Evolutionary conservation across 495 filamentous ascomycete species (phyloP), one percentile per base, ranked within the genome.

Genomic region (Aspergillus panamensis): DNA sequence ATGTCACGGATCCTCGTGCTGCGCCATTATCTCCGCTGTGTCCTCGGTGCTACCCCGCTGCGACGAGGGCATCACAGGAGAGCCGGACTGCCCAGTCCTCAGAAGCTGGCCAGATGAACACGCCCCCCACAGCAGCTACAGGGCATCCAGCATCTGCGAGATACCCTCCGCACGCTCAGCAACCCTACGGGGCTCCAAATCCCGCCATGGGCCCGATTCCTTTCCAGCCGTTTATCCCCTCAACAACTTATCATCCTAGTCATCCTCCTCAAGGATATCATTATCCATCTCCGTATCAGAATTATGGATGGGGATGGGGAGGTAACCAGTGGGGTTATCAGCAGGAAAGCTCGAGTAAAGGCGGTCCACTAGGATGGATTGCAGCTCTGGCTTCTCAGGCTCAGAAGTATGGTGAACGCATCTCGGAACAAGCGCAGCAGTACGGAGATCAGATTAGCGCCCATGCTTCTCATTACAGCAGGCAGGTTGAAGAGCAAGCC

Each of bases 341-440:
- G 52, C 63, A 63, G 51, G 57, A 55, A 16, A 65, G 52, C 19
- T 57, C 64, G 7, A 54, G 51, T 20, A 74, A 74, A 57, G 52
- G 67, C 16, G 70, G 73, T 0, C 56, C 73, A 3, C 35, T 74
- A 1, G 69, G 70, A 9, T 77, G 73, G 73, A 65, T 77, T 17
- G 62, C 73, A 0, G 62, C 64, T 10, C 62, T 79, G 14, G 71
- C 71, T 43, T 61, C 67, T 3, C 68, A 74, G 45, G 76, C 74
- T 9, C 76, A 78, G 54, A 73, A 74, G 35, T 78, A 78, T 47
- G 76, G 74, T 3, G 76, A 77, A 44, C 73, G 71, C 4, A 73
- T 78, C 30, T 65, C 62, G 14, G 72, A 75, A 45, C 74, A 76
- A 48, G 75, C 74, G 0, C 65, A 71, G 49, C 67, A 71, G 21